Evolutionary conservation across 2,329 filamentous ascomycete species (phyloP).

Genomic region (Tolypocladium ophioglossoides): DNA sequence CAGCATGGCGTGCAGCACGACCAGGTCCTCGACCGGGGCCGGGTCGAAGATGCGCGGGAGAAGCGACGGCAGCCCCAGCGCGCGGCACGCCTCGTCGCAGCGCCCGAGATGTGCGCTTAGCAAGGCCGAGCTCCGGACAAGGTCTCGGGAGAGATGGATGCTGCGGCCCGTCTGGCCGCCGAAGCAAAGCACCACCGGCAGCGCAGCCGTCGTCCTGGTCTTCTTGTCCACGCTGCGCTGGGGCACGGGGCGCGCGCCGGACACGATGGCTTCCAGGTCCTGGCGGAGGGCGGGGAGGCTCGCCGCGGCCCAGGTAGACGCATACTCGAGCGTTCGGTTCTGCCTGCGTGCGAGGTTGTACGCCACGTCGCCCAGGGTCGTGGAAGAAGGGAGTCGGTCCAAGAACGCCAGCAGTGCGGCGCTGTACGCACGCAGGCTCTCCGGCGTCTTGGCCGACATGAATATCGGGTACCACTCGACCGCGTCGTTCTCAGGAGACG

Average conservation of each 20-base stretch:
- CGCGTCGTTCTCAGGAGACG: no score
- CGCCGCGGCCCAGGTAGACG: no score
- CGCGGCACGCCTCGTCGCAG: conserved; percentile 17
- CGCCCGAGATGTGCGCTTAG: conserved; percentile 18
- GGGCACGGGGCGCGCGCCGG: neutral
- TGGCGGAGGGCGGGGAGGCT: neutral
- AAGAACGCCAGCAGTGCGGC: neutral
- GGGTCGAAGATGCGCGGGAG: conserved; percentile 18
- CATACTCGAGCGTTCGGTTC: no score
- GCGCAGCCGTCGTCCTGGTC: neutral
- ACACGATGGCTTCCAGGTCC: neutral
- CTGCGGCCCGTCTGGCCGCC: neutral
- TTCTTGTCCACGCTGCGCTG: neutral
- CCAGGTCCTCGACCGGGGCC: conserved; percentile 13
- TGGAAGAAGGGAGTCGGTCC: no score
- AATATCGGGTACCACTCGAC: conserved; percentile 9
- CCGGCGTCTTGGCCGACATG: neutral
- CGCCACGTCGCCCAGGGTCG: no score
- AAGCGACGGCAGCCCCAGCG: conserved; percentile 18
- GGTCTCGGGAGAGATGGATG: neutral
- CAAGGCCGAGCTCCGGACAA: neutral
- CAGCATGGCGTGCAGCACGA: conserved; percentile 22
- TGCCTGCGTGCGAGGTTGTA: no score
- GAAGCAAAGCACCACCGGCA: neutral
- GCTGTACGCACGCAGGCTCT: neutral